Evolutionary conservation across 495 filamentous ascomycete species (phyloP).

Genomic region (Aspergillus nidulans): DNA sequence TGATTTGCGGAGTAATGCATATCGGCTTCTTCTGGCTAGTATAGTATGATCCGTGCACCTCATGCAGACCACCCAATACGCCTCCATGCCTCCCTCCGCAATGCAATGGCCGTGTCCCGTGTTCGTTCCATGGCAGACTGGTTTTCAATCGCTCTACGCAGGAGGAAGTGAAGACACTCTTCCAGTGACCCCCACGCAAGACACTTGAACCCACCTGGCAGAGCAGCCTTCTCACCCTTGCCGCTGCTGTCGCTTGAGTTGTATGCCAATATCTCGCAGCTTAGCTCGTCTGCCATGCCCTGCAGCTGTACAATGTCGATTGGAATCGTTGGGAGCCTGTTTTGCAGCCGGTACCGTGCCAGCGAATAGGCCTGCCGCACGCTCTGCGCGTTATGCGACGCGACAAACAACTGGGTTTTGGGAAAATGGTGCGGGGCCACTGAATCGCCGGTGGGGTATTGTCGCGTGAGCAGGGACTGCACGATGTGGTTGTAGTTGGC

Average conservation of each 20-base stretch:
- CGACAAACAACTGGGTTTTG: conserved; percentile 19
- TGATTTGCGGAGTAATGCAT: conserved; percentile 5
- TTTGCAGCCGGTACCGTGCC: conserved; percentile 15
- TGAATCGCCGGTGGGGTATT: conserved; percentile 57
- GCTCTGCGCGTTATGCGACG: conserved; percentile 34
- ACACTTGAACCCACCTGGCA: conserved; percentile 70
- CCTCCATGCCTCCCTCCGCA: conserved; percentile 60
- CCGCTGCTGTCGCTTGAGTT: not conserved
- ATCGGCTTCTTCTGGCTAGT: not conserved
- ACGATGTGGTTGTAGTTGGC: conserved; percentile 38
- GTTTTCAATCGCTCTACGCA: conserved; percentile 80
- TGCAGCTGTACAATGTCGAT: conserved; percentile 79
- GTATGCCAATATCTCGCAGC: conserved; percentile 61
- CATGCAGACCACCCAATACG: conserved; percentile 1
- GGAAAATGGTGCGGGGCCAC: conserved; percentile 48
- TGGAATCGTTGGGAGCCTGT: conserved; percentile 47
- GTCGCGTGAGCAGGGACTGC: conserved; percentile 58
- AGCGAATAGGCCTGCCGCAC: conserved; percentile 41
- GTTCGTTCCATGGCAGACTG: conserved; percentile 71
- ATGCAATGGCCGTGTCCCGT: conserved; percentile 59
- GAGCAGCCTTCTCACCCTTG: conserved; percentile 9
- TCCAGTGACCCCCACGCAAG: conserved; percentile 79
- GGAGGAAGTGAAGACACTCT: conserved; percentile 82
- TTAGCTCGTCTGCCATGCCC: conserved; percentile 92
- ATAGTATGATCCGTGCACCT: not conserved